phyloP scores from a whole-genome alignment of 2,329 filamentous ascomycete genomes.

The Trichoderma atrobrunneum region DNA sequence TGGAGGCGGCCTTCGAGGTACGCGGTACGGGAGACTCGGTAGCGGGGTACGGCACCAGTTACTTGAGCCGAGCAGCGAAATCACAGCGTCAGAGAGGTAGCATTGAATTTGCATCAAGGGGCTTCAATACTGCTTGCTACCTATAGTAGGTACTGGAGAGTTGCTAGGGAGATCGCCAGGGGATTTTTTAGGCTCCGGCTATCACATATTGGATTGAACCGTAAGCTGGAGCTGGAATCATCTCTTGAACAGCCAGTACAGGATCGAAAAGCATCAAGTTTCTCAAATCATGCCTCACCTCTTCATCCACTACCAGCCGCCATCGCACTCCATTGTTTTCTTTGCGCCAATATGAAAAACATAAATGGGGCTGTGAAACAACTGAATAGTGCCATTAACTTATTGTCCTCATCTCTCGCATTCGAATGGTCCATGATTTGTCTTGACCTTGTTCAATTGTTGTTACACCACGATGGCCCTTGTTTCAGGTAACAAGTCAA shows the following conservation, averaged over 20 bases:
- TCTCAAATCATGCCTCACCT: neutral
- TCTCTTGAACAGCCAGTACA: no score
- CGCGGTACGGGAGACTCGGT: neutral
- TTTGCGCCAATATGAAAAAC: neutral
- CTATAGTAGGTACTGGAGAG: neutral
- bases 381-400: neutral
- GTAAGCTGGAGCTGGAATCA: neutral
- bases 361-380: neutral
- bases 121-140: neutral
- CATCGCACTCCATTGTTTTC: neutral
- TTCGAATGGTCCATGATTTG: neutral
- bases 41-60: constrained; percentile 7
- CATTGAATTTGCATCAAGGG: neutral
- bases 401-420: neutral
- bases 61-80: neutral
- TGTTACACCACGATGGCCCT: neutral
- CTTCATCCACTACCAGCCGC: neutral
- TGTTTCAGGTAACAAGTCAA: no score
- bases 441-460: neutral
- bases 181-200: neutral
- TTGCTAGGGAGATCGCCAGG: neutral
- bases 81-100: neutral
- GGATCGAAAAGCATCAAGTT: neutral
- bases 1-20: neutral
- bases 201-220: neutral